Conservation (phyloP, 2,329 filamentous ascomycete genomes). For the Didymosphaeria variabile region DNA sequence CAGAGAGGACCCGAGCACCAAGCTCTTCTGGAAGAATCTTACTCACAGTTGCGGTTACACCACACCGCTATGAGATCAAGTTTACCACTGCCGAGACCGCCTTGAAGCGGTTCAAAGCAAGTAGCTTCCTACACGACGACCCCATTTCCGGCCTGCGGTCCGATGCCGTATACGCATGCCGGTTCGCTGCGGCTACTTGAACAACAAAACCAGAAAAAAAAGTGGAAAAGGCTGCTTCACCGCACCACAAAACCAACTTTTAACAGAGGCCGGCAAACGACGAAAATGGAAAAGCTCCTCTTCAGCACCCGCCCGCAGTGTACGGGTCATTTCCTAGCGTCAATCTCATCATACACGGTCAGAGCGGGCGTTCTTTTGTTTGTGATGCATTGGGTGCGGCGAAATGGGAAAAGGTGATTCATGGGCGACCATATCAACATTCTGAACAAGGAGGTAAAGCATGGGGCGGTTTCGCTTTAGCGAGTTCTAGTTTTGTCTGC, state of each 20-base stretch:
- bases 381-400: slow-evolving; percentile 12
- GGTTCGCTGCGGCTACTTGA: neutral
- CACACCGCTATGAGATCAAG: slow-evolving; percentile 12
- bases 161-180: neutral
- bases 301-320: neutral
- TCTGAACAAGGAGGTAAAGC: neutral
- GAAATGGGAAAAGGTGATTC: slow-evolving; percentile 7
- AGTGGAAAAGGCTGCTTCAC: slow-evolving; percentile 30
- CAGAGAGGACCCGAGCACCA: slow-evolving; percentile 23
- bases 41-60: slow-evolving; percentile 37
- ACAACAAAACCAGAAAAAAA: slow-evolving; percentile 35
- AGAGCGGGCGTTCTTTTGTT: slow-evolving; percentile 7
- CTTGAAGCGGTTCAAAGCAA: slow-evolving; percentile 5
- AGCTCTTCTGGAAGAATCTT: slow-evolving; percentile 35
- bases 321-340: slow-evolving; percentile 4
- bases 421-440: slow-evolving; percentile 4
- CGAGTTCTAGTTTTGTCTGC: neutral
- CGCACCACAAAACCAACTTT: slow-evolving; percentile 18
- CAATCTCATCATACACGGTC: neutral
- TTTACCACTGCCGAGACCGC: slow-evolving; percentile 13
- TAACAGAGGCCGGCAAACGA: slow-evolving; percentile 14
- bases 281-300: neutral
- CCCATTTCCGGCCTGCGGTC: neutral
- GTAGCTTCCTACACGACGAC: neutral
- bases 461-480: neutral